Evolutionary conservation across 345 rosid genomes (phyloP), one percentile per base, ranked within the genome.

Genomic region (Corchorus olitorius): DNA sequence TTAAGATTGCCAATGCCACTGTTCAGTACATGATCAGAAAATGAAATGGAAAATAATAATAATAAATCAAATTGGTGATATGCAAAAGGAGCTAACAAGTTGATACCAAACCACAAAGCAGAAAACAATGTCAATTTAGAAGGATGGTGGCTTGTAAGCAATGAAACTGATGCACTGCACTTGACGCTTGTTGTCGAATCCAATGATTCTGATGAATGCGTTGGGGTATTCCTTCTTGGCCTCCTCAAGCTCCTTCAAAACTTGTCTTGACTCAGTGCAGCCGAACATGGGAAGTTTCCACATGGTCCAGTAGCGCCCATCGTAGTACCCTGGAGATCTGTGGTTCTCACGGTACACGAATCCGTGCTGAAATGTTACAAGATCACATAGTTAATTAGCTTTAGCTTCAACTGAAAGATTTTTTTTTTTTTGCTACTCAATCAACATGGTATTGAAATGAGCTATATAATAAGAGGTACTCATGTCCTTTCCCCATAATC

Each of bases 241-340:
- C 27, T 0, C 27, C 27, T 27, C 27, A 27, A 27, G 27, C 27
- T 27, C 27, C 27, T 27, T 27, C 27, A 27, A 27, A 0, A 27
- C 27, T 27, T 27, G 27, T 0, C 27, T 27, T 27, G 27, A 27
- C 1, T 27, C 27, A 27, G 27, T 27, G 27, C 27, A 27, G 27
- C 27, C 27, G 27, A 27, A 27, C 27, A 27, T 27, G 27, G 27
- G 27, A 27, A 27, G 27, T 27, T 27, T 27, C 27, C 27, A 27
- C 27, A 27, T 27, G 27, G 27, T 27, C 27, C 27, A 27, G 27
- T 27, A 27, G 27, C 86, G 76, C 4, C 90, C 87, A 20, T 85
- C 90, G 8, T 85, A 75, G 83, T 81, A 49, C 14, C 88, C 87
- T 0, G 84, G 85, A 1, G 84, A 83, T 0, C 5, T 43, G 81